Conservation (phyloP, 345 rosid species). For the Geranium rotundifolium region DNA sequence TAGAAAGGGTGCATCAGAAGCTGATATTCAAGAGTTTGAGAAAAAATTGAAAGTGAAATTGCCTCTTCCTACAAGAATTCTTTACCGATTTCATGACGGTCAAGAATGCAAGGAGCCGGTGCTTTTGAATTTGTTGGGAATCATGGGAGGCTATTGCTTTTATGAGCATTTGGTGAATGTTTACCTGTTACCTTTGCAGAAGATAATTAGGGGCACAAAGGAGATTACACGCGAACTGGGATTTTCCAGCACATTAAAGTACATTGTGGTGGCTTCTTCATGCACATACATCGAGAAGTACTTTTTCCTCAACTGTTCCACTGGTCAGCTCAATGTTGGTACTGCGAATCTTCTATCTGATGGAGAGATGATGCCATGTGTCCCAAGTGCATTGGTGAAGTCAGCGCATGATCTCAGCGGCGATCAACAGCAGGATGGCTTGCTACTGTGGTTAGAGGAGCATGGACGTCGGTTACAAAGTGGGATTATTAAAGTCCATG, state of each 20-base stretch:
- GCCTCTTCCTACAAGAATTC: conserved; percentile 68
- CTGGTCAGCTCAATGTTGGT: conserved; percentile 64
- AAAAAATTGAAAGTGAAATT: conserved; percentile 39
- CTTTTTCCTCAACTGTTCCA: conserved; percentile 67
- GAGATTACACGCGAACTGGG: conserved; percentile 15
- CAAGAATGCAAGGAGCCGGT: conserved; percentile 26
- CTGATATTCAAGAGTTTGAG: conserved; percentile 42
- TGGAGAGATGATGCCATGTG: conserved; percentile 72
- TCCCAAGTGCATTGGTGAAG: conserved; percentile 44
- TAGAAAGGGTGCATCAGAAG: conserved; percentile 68
- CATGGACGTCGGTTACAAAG: conserved; percentile 49
- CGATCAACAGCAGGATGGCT: conserved; percentile 58
- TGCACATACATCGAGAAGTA: conserved; percentile 21
- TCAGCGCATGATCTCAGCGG: conserved; percentile 33
- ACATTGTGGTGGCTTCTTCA: conserved; percentile 53
- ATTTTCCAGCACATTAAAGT: conserved; percentile 18
- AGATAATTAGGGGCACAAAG: conserved; percentile 37
- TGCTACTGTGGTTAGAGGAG: conserved; percentile 91
- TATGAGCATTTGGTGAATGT: conserved; percentile 54
- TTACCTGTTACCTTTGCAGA: conserved; percentile 40
- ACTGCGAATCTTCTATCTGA: conserved; percentile 27
- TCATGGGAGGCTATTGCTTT: conserved; percentile 71
- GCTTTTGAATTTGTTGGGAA: conserved; percentile 25
- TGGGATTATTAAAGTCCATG: conserved; percentile 44
- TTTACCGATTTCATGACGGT: conserved; percentile 77